These are phyloP conservation scores for Tuber calosporum DNA, from an alignment of 495 filamentous ascomycete species.

Conservation along the genomic window DNA sequence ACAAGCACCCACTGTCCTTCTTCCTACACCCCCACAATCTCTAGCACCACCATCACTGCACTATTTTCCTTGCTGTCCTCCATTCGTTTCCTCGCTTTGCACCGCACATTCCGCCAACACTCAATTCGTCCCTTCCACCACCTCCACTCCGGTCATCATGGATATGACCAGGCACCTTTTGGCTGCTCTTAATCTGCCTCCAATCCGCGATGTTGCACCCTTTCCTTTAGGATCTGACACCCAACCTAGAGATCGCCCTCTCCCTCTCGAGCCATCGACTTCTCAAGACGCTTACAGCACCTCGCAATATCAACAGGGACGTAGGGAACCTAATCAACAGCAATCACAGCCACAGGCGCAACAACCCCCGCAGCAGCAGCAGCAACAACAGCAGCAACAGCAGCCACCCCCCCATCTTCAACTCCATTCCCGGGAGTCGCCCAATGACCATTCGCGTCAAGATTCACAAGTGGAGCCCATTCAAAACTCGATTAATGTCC, in stretches of 20 bases:
- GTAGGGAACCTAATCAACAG: conserved; percentile 36
- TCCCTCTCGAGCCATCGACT: conserved; percentile 37
- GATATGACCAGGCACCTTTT: conserved; percentile 41
- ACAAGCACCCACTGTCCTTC: conserved; percentile 35
- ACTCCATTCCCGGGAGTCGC: conserved; percentile 18
- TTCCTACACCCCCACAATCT: conserved; percentile 20
- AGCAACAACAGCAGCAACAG: conserved; percentile 27
- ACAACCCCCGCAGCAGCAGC: conserved; percentile 13
- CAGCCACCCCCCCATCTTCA: conserved; percentile 27
- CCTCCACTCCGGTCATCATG: conserved; percentile 17
- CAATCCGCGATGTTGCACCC: conserved; percentile 38
- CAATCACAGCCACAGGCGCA: conserved; percentile 23
- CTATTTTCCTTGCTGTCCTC: conserved; percentile 11
- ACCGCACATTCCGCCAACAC: not conserved
- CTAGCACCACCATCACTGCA: conserved; percentile 31
- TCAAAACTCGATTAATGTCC: conserved; percentile 24
- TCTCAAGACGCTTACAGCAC: conserved; percentile 36
- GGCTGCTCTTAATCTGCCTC: conserved; percentile 40
- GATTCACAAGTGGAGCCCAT: conserved; percentile 23
- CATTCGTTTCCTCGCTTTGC: not conserved
- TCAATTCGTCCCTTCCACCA: conserved; percentile 3
- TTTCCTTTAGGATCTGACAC: conserved; percentile 36
- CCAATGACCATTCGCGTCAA: conserved; percentile 25
- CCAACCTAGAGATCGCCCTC: conserved; percentile 36
- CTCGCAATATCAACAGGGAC: conserved; percentile 34